Base-by-base conservation (phyloP, 2,329 filamentous ascomycete genomes). In the Aspergillus clavatus region DNA sequence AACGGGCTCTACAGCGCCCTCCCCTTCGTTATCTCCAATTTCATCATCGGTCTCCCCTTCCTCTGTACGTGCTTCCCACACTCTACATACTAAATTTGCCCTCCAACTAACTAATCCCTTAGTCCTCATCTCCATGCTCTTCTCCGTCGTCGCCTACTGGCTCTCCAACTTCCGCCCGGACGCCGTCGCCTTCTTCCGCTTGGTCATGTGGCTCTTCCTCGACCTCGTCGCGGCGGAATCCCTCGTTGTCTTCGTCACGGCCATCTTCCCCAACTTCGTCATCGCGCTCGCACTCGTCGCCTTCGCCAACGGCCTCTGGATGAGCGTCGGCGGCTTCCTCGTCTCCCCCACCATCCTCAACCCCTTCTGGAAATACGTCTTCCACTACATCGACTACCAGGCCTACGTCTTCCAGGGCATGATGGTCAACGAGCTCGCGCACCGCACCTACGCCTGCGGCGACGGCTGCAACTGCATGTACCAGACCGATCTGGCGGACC, bases 371-470 rank as follows among this genome's bases (percentile, higher is more conserved):
- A 80, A 82, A 64, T 93, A 94, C 57, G 86, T 86, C 5, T 93
- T 93, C 57, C 85, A 90, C 62, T 94, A 90, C 65, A 90, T 90
- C 60, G 86, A 94, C 63, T 94, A 94, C 60, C 87, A 91, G 69
- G 73, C 76, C 33, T 94, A 90, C 57, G 88, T 94, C 3, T 95
- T 94, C 62, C 81, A 91, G 61, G 88, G 87, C 11, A 93, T 95
- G 88, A 93, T 94, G 87, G 82, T 91, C 42, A 94, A 93, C 59
- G 87, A 95, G 69, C 93, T 95, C 63, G 71, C 72, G 1, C 53
- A 77, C 14, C 73, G 86, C 11, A 76, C 71, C 3, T 94, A 87
- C 63, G 63, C 68, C 3, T 91, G 87, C 60, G 68, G 74, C 51
- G 49, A 60, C 0, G 67, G 66, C 0, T 89, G 81, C 55, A 74